A percentile compares a stretch with the other conserved stretches of the same genome.
phyloP scores from a whole-genome alignment of 2,329 filamentous ascomycete species.

The Simplicillium aogashimaense region DNA sequence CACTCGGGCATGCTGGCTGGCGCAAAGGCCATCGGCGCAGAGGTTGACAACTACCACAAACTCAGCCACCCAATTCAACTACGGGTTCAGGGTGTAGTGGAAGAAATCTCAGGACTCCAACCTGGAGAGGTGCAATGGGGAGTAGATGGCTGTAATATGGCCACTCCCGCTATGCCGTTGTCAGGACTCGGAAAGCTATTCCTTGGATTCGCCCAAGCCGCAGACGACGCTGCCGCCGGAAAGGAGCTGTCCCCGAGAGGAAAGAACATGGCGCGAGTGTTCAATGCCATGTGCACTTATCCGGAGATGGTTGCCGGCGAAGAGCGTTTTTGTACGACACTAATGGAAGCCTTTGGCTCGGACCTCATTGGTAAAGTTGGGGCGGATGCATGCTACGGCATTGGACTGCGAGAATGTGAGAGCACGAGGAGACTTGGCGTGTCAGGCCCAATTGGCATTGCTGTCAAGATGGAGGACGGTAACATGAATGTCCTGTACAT shows the following conservation, averaged over 20 bases:
- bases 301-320: slow-evolving; percentile 34
- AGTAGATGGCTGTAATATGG: slow-evolving; percentile 36
- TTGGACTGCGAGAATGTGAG: slow-evolving; percentile 28
- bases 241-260: background rate
- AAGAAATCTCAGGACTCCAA: slow-evolving; percentile 21
- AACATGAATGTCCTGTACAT: slow-evolving; percentile 32
- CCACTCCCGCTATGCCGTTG: slow-evolving; percentile 32
- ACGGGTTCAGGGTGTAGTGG: slow-evolving; percentile 23
- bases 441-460: slow-evolving; percentile 27
- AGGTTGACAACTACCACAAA: slow-evolving; percentile 22
- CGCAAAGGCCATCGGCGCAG: slow-evolving; percentile 22
- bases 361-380: slow-evolving; percentile 35
- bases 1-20: slow-evolving; percentile 36
- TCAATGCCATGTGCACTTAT: slow-evolving; percentile 28
- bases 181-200: slow-evolving; percentile 22
- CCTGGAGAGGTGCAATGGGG: slow-evolving; percentile 25
- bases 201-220: slow-evolving; percentile 24
- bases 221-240: slow-evolving; percentile 7
- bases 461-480: slow-evolving; percentile 39
- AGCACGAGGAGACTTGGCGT: slow-evolving; percentile 24
- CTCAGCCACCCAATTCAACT: slow-evolving; percentile 26
- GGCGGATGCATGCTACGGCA: slow-evolving; percentile 36
- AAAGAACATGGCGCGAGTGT: slow-evolving; percentile 22
- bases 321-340: slow-evolving; percentile 32
- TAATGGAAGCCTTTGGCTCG: slow-evolving; percentile 29